Percentiles rank a stretch among this genome's conserved stretches.
phyloP scores from a whole-genome alignment of 2,329 filamentous ascomycete genomes.

The Furcasterigmium furcatum region DNA sequence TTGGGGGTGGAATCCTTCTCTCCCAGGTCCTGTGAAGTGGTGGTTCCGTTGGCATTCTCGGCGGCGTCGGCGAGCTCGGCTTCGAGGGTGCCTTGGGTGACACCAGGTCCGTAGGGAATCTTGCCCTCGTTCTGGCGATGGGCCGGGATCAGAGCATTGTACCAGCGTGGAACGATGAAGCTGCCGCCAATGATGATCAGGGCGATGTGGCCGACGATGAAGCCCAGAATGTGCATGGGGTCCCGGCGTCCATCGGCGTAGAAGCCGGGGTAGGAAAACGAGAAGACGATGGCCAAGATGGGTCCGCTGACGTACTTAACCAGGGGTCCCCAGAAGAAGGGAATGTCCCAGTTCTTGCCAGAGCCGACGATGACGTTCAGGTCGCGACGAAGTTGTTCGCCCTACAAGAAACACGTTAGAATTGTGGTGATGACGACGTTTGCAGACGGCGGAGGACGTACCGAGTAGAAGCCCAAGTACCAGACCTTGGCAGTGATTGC shows the following conservation, averaged over 20 bases:
- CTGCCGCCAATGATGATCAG: slow-evolving; percentile 43
- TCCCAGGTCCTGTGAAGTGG: neutral
- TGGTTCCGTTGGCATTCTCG: neutral
- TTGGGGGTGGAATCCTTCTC: slow-evolving; percentile 2
- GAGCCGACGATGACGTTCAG: slow-evolving; percentile 50
- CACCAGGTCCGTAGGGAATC: slow-evolving; percentile 15
- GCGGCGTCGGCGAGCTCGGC: slow-evolving; percentile 9
- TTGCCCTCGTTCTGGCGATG: slow-evolving; percentile 42
- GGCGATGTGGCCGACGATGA: slow-evolving; percentile 41
- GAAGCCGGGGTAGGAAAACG: slow-evolving; percentile 49
- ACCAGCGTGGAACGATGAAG: slow-evolving; percentile 50
- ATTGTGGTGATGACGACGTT: neutral
- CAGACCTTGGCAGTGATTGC: slow-evolving; percentile 38
- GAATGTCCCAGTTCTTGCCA: slow-evolving; percentile 55
- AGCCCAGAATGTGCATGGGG: slow-evolving; percentile 47
- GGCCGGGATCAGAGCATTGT: slow-evolving; percentile 46
- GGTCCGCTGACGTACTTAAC: slow-evolving; percentile 47
- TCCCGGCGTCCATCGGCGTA: slow-evolving; percentile 40
- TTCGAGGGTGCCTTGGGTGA: slow-evolving; percentile 10
- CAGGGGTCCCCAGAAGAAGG: slow-evolving; percentile 45
- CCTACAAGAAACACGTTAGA: slow-evolving; percentile 28
- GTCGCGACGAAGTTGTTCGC: slow-evolving; percentile 52
- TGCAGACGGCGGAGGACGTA: slow-evolving; percentile 24
- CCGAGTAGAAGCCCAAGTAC: slow-evolving; percentile 56
- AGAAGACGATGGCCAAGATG: slow-evolving; percentile 47